These are phyloP conservation scores for Gonium pectorale DNA, from an alignment of 139 green algal species.

Conservation along the genomic window DNA sequence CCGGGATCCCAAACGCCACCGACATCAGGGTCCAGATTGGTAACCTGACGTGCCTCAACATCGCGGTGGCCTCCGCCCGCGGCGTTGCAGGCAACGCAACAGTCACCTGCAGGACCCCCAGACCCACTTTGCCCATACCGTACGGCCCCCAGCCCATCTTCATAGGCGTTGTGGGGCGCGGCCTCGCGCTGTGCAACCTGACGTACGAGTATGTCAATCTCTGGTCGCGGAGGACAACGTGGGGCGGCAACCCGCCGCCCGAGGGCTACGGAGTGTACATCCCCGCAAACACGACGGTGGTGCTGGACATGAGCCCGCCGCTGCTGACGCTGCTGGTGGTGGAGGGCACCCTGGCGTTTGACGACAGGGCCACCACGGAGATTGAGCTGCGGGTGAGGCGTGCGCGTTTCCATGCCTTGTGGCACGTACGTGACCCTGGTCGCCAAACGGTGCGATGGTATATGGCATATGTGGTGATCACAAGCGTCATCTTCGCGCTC, in stretches of 20 bases:
- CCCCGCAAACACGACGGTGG: slow-evolving; percentile 50
- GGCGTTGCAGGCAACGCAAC: neutral
- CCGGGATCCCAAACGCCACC: too few species aligned
- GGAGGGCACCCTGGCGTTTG: slow-evolving; percentile 71
- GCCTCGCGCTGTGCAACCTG: neutral
- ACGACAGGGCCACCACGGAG: too few species aligned
- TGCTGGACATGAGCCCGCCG: slow-evolving; percentile 73
- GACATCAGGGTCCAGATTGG: too few species aligned
- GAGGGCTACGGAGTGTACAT: slow-evolving; percentile 57
- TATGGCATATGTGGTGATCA: too few species aligned
- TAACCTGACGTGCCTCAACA: too few species aligned
- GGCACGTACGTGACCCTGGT: too few species aligned
- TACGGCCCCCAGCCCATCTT: too few species aligned
- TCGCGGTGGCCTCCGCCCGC: slow-evolving; percentile 9
- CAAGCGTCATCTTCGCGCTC: too few species aligned
- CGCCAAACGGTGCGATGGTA: too few species aligned
- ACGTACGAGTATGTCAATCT: slow-evolving; percentile 68
- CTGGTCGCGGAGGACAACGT: slow-evolving; percentile 71
- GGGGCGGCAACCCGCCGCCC: slow-evolving; percentile 67
- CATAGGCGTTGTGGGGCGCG: neutral
- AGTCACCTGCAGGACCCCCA: slow-evolving; percentile 41
- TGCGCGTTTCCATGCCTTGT: too few species aligned
- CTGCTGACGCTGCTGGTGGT: slow-evolving; percentile 62
- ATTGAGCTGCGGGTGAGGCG: too few species aligned
- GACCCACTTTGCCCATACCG: too few species aligned